A percentile compares a stretch with the other conserved stretches of the same genome.
Evolutionary conservation across 1,284 basidiomycete genomes (phyloP).

Genomic region (Cutaneotrichosporon sp.): DNA sequence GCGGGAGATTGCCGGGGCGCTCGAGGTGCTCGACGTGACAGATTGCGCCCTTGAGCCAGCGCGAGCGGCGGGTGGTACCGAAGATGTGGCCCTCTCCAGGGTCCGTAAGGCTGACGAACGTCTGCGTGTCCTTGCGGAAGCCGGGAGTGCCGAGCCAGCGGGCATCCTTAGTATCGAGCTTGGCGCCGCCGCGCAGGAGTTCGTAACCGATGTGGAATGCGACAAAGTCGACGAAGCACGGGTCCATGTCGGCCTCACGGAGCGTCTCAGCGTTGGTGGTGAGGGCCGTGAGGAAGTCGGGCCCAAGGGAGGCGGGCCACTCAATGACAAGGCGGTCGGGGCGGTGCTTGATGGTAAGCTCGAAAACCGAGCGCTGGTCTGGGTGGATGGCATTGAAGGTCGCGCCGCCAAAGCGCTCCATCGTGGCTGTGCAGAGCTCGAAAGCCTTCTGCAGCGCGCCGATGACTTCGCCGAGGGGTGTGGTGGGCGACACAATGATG

Average conservation of each 20-base stretch:
- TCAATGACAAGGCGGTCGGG: constrained; percentile 3
- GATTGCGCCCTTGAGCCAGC: constrained; percentile 5
- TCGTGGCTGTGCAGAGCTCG: background rate
- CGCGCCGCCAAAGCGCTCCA: background rate
- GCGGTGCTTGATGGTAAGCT: constrained; percentile 3
- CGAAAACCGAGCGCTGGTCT: background rate
- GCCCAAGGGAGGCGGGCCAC: background rate
- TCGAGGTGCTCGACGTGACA: constrained; percentile 5
- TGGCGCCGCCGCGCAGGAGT: background rate
- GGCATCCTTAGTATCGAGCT: constrained; percentile 5
- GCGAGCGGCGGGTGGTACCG: background rate
- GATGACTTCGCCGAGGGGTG: background rate
- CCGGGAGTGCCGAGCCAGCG: constrained; percentile 5
- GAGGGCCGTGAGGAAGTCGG: constrained; percentile 2
- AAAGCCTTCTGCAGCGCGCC: background rate
- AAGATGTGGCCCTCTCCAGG: constrained; percentile 3
- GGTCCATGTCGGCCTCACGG: constrained; percentile 1
- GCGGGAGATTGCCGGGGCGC: background rate
- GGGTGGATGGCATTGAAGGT: background rate
- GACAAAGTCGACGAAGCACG: background rate
- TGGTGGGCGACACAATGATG: background rate
- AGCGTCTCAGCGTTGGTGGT: background rate
- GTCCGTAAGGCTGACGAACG: background rate
- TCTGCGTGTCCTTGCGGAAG: constrained; percentile 5
- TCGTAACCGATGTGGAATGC: background rate